Percentiles rank a stretch among this genome's conserved stretches.
Evolutionary conservation across 2,329 filamentous ascomycete species (phyloP).

Genomic region (Exserohilum turcica): DNA sequence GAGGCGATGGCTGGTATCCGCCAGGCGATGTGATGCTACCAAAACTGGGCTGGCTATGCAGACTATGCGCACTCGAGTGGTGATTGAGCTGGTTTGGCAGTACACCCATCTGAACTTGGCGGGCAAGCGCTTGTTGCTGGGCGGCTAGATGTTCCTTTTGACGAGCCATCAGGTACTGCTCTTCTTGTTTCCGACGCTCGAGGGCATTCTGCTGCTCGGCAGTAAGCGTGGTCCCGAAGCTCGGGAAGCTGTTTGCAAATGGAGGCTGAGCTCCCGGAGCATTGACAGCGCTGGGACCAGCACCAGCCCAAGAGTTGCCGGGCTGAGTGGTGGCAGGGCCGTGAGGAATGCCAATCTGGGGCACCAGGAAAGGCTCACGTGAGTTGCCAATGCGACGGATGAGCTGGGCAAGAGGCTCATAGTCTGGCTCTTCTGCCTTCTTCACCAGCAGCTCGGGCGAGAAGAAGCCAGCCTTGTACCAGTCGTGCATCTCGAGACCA

Average conservation of each 20-base stretch:
- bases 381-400: slow-evolving; percentile 97
- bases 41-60: slow-evolving; percentile 96
- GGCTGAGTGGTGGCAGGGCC: slow-evolving; percentile 67
- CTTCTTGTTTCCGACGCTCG: slow-evolving; percentile 95
- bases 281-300: slow-evolving; percentile 40
- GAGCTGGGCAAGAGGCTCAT: slow-evolving; percentile 91
- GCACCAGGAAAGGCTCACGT: slow-evolving; percentile 93
- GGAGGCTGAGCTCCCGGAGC: slow-evolving; percentile 68
- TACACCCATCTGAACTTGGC: slow-evolving; percentile 67
- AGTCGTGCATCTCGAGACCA: slow-evolving; percentile 98
- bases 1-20: slow-evolving; percentile 67
- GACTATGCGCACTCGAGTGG: slow-evolving; percentile 90
- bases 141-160: slow-evolving; percentile 92
- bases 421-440: slow-evolving; percentile 90
- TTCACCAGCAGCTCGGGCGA: slow-evolving; percentile 92
- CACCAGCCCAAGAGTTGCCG: slow-evolving; percentile 52
- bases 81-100: slow-evolving; percentile 76
- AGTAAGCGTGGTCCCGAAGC: slow-evolving; percentile 93
- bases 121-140: slow-evolving; percentile 76
- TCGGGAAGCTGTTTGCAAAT: slow-evolving; percentile 90
- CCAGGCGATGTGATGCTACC: slow-evolving; percentile 91
- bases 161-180: slow-evolving; percentile 94
- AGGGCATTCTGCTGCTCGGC: slow-evolving; percentile 98
- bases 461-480: slow-evolving; percentile 99
- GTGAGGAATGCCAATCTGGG: slow-evolving; percentile 93